Percentiles rank a stretch among this genome's conserved stretches.
Conservation (phyloP, 768 basidiomycete genomes). For the Serendipita vermifera region DNA sequence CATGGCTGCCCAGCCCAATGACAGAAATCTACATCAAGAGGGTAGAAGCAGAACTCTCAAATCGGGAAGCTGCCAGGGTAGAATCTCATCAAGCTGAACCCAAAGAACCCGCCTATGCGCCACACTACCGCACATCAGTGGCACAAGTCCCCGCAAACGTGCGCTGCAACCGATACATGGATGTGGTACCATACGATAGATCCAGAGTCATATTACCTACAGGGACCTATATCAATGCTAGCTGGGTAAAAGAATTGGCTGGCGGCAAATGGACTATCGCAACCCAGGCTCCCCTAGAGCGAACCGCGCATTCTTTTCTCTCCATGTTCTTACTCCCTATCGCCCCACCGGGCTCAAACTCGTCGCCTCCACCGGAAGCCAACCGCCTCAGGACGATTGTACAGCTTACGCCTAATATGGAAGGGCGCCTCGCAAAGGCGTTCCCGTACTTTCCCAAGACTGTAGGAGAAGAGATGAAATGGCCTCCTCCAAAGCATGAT, state of each 20-base stretch:
- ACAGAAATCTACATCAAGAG: not conserved
- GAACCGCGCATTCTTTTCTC: slow-evolving; percentile 64
- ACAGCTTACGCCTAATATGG: slow-evolving; percentile 64
- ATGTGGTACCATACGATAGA: slow-evolving; percentile 71
- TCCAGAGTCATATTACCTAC: slow-evolving; percentile 50
- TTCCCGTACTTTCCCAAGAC: slow-evolving; percentile 59
- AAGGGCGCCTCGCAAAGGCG: slow-evolving; percentile 58
- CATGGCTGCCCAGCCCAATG: not conserved
- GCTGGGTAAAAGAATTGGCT: slow-evolving; percentile 64
- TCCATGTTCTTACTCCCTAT: slow-evolving; percentile 46
- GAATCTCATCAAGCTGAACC: not conserved
- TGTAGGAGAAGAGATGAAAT: slow-evolving; percentile 39
- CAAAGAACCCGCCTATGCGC: not conserved
- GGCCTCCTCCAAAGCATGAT: slow-evolving; percentile 32
- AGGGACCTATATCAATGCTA: slow-evolving; percentile 66
- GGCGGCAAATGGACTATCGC: slow-evolving; percentile 78
- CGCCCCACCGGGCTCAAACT: slow-evolving; percentile 20
- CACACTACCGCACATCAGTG: not conserved
- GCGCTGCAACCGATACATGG: slow-evolving; percentile 51
- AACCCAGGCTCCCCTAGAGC: slow-evolving; percentile 63
- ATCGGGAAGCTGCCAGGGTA: not conserved
- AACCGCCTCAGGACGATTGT: slow-evolving; percentile 60
- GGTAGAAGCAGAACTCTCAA: not conserved
- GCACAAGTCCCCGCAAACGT: slow-evolving; percentile 27
- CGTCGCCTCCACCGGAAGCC: slow-evolving; percentile 15